phyloP scores from a whole-genome alignment of 352 stramenopile species.

The Phytophthora aleatoria region DNA sequence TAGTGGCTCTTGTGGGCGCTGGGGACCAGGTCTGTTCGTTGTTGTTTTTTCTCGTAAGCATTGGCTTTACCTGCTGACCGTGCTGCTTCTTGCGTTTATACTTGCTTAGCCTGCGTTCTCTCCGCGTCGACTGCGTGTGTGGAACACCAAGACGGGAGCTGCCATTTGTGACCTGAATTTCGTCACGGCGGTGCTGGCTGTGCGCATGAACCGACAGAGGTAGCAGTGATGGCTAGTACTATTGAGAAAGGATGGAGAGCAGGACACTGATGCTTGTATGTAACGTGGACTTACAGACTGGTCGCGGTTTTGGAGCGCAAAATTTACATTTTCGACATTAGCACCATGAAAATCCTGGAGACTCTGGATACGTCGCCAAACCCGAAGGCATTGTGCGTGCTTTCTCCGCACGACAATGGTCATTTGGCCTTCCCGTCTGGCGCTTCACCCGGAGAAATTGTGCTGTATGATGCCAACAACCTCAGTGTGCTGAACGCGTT shows the following conservation, averaged over 20 bases:
- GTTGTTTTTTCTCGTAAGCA: too few relatives aligned
- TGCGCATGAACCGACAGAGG: constrained; percentile 92
- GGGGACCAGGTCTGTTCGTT: constrained; percentile 76
- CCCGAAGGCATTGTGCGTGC: constrained; percentile 78
- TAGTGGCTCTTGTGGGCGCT: constrained; percentile 91
- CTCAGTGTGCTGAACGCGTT: constrained; percentile 92
- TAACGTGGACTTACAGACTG: constrained; percentile 35
- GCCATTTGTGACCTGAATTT: constrained; percentile 94
- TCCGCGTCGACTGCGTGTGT: constrained; percentile 87
- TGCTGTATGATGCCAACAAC: constrained; percentile 93
- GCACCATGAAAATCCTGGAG: constrained; percentile 93
- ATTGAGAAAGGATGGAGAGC: background rate
- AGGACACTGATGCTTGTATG: constrained; percentile 4
- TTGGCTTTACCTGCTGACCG: background rate
- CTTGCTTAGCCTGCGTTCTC: constrained; percentile 86
- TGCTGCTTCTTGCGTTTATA: background rate
- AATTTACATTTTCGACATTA: constrained; percentile 95
- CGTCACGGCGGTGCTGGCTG: constrained; percentile 86
- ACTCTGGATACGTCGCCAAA: constrained; percentile 92
- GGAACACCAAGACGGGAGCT: constrained; percentile 91
- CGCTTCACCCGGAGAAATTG: constrained; percentile 84
- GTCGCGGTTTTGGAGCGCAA: constrained; percentile 89
- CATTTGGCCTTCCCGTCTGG: constrained; percentile 87
- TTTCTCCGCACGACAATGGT: constrained; percentile 87
- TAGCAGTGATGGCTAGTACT: constrained; percentile 19